Percentiles rank a stretch among this genome's conserved stretches.
Conservation (phyloP, 2,329 filamentous ascomycete species). For the Colletotrichum lini region DNA sequence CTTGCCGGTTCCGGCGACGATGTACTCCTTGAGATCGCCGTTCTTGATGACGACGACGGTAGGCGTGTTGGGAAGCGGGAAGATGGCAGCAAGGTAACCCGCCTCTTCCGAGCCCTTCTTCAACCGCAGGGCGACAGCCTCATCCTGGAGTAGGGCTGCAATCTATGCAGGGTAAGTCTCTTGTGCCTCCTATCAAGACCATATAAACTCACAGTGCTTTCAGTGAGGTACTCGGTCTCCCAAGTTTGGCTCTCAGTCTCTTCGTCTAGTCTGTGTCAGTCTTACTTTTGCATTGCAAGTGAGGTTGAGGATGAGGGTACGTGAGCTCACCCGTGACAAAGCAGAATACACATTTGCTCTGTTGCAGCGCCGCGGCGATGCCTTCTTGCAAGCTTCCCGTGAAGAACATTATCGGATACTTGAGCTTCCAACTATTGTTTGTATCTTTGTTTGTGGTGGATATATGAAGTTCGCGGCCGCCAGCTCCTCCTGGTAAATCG, state of each 20-base stretch:
- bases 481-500: not conserved
- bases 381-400: constrained; percentile 84
- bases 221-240: constrained; percentile 78
- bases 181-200: too few relatives aligned
- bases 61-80: constrained; percentile 83
- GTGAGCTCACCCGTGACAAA: constrained; percentile 79
- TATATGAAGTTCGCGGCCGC: not conserved
- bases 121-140: constrained; percentile 80
- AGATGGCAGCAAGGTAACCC: constrained; percentile 85
- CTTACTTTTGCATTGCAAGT: not conserved
- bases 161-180: constrained; percentile 18
- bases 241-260: constrained; percentile 78
- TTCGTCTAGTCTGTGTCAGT: constrained; percentile 67
- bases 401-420: constrained; percentile 78
- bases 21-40: constrained; percentile 83
- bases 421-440: not conserved
- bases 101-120: constrained; percentile 83
- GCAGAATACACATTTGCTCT: constrained; percentile 85
- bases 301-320: constrained; percentile 1
- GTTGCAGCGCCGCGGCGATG: constrained; percentile 80
- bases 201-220: constrained; percentile 64
- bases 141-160: constrained; percentile 46
- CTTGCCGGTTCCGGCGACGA: constrained; percentile 74
- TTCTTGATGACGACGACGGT: constrained; percentile 85
- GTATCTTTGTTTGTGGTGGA: not conserved